Evolutionary conservation across 441 rosid genomes (phyloP), one percentile per base, ranked within the genome.

Genomic region (Viola pubescens): DNA sequence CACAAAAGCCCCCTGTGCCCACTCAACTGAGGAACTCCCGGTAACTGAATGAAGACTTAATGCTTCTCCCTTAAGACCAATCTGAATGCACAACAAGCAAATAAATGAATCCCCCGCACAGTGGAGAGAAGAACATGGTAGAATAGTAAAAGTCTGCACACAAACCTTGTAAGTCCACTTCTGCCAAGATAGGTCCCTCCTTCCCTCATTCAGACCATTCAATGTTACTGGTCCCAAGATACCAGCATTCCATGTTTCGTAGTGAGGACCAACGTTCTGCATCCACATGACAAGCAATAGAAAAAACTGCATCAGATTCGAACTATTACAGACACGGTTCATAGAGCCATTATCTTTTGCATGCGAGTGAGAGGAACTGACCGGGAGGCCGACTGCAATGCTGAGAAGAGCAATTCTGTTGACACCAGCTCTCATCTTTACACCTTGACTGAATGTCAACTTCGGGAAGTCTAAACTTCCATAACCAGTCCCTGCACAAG

Each of bases 241-340:
- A 64, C 99, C 99, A 56, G 97, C 79, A 67, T 94, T 94, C 96
- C 95, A 94, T 64, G 83, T 88, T 86, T 94, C 99, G 58, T 81
- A 94, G 75, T 90, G 99, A 26, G 91, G 94, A 63, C 99, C 99
- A 38, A 94, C 94, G 70, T 94, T 94, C 99, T 94, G 82, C 56
- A 47, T 44, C 45, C 58, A 63, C 50, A 57, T 13, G 39, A 44
- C 44, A 52, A 51, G 55, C 56, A 58, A 26, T 65, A 76, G 13
- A 66, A 7, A 5, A 44, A 47, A 39, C 1, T 61, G 37, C 19
- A 11, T 70, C 14, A 56, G 61, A 9, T 60, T 39, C n/a, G 58
- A 70, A 64, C 9, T 40, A 19, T 7, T 52, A 9, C 3, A 9
- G 14, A 47, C 9, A 37, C 37, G 37, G 34, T 48, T 40, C 34